Conservation (phyloP, 164 flowering plant species). For the Magnolia sinica region DNA sequence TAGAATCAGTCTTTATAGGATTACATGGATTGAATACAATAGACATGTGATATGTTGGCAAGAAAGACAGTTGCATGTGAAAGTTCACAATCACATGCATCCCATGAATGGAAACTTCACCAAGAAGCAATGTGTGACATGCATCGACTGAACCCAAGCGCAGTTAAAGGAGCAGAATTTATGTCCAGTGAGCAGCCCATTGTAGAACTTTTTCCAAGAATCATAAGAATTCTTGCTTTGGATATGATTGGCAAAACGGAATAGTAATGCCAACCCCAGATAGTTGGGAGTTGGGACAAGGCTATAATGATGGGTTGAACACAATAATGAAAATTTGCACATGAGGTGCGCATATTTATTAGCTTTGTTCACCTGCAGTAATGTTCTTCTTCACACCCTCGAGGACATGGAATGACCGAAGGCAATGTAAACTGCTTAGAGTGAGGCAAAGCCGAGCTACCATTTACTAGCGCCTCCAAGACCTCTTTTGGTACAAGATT, state of each 20-base stretch:
- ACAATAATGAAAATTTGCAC: not conserved
- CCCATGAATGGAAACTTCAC: no score
- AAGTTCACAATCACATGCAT: no score
- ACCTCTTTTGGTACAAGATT: slow-evolving; percentile 43
- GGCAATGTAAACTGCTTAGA: slow-evolving; percentile 67
- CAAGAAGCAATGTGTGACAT: no score
- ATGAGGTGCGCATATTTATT: not conserved
- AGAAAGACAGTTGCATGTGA: no score
- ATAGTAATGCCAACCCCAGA: not conserved
- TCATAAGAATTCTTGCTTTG: no score
- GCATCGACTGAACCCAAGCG: no score
- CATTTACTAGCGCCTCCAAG: slow-evolving; percentile 59
- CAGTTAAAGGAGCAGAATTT: no score
- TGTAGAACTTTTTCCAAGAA: not conserved
- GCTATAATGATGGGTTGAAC: not conserved
- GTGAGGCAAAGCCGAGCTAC: slow-evolving; percentile 56
- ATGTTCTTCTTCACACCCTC: slow-evolving; percentile 80
- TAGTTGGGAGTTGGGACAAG: not conserved
- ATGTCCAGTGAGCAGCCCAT: no score
- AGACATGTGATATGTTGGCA: no score
- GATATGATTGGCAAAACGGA: not conserved
- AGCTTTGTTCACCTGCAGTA: slow-evolving; percentile 75
- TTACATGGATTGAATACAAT: no score
- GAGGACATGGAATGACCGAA: slow-evolving; percentile 58
- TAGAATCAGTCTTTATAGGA: no score